phyloP scores from a whole-genome alignment of 1,284 basidiomycete species.

The Moesziomyces aphidis region DNA sequence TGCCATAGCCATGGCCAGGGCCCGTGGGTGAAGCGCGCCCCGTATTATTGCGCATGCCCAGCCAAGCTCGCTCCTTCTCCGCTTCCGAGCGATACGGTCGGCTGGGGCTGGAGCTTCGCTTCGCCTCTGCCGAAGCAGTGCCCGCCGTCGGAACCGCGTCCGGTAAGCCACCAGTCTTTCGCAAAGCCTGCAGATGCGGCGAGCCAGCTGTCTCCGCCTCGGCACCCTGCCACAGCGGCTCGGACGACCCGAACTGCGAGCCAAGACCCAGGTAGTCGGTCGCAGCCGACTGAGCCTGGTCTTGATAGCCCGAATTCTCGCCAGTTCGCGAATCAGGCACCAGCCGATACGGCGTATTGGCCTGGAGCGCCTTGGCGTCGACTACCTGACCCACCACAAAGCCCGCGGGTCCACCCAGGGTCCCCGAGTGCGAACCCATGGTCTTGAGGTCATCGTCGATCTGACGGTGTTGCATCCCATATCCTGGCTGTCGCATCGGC shows the following conservation, averaged over 20 bases:
- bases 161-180: not conserved
- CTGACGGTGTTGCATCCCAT: conserved; percentile 89
- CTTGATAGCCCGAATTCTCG: conserved; percentile 5
- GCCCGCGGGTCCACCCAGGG: conserved; percentile 17
- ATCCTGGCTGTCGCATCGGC: conserved; percentile 86
- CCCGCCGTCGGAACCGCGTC: conserved; percentile 3
- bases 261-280: conserved; percentile 38
- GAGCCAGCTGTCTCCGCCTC: conserved; percentile 5
- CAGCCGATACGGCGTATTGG: conserved; percentile 36
- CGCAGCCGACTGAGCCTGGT: conserved; percentile 20
- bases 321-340: conserved; percentile 20
- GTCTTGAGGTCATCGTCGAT: conserved; percentile 80
- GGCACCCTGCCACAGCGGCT: conserved; percentile 25
- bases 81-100: conserved; percentile 39
- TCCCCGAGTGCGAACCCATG: conserved; percentile 24
- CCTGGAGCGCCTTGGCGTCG: conserved; percentile 51
- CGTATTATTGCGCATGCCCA: conserved; percentile 32
- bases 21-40: conserved; percentile 20
- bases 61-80: conserved; percentile 44
- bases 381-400: conserved; percentile 59
- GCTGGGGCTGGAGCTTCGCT: conserved; percentile 30
- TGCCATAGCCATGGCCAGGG: conserved; percentile 13
- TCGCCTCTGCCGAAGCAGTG: conserved; percentile 5
- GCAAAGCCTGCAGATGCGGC: not conserved
- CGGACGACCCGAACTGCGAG: conserved; percentile 12